Evolutionary conservation across 805 yeast genomes (phyloP), one percentile per base, ranked within the genome.

Genomic region (Candida khao-thaluensis): DNA sequence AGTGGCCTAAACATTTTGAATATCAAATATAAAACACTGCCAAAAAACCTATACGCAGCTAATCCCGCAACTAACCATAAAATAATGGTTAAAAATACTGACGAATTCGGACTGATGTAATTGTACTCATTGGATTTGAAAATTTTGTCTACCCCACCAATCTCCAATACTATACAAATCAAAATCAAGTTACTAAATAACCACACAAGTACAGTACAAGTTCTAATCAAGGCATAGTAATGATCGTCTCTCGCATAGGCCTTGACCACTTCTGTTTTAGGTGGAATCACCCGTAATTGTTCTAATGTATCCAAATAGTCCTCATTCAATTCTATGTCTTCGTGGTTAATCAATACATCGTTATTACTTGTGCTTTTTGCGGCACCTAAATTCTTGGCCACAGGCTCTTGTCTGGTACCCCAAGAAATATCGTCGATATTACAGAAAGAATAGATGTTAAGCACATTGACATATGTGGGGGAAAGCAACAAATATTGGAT

Each of bases 401-500:
- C 52, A 8, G 78, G 79, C 36, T 82, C 87, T 34, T 95, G 96
- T 60, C 90, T 87, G 3, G 96, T 91, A 59, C 98, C 98, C 98
- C 98, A 91, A 5, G 96, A 85, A 34, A 91, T 81, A 68, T 91
- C 99, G 60, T 91, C 96, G 44, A 91, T 83, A 62, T 91, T 91
- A 69, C 97, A 90, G 60, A 91, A 90, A 2, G 98, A 95, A 63
- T 91, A 91, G 45, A 91, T 91, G 60, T 88, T 89, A 56, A 91
- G 70, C 38, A 90, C 91, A 54, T 91, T 90, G 62, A 89, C 81
- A 60, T 90, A 93, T 0, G 95, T 79, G 0, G 99, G 99, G 47
- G 90, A 81, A 41, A 91, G 62, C 45, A 91, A 62, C 43, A 91
- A 60, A 57, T 91, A 91, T 62, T 91, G 99, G 17, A 77, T 51